Base-by-base conservation (phyloP, 2,329 filamentous ascomycete genomes). In the Aspergillus candidus region DNA sequence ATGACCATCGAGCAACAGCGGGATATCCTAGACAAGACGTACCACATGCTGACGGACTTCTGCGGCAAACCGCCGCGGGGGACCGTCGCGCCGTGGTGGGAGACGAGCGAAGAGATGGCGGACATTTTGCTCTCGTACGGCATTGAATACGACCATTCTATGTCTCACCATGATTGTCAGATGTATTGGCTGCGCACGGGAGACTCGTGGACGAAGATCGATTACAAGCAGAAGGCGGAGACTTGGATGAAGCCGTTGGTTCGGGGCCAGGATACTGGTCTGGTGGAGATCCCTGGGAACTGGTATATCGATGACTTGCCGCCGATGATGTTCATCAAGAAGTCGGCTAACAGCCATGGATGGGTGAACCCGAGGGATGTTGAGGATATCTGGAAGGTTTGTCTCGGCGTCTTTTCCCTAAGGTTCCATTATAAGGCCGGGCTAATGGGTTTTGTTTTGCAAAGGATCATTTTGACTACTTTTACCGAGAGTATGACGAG, bases 1-100 rank as follows among this genome's bases (percentile, higher is more conserved):
- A 86, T 88, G 83, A 84, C 75, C 0, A 61, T 85, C 1, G 84
- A 88, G 58, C 86, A 90, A 66, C 85, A 90, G 62, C 76, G 76
- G 11, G 83, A 86, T 45, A 82, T 90, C 12, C 74, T 91, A 13
- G 84, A 88, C 58, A 88, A 89, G 68, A 87, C 84, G 2, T 88
- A 82, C 65, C 75, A 75, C 17, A 72, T 88, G 68, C 72, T 91
- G 22, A 86, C 80, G 0, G 80, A 86, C 0, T 90, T 90, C 63
- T 78, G 77, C 44, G 81, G 84, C 10, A 88, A 88, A 64, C 83
- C 84, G 0, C 86, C 86, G 0, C 71, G 83, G 1, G 85, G 86
- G 1, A 82, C 76, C 32, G 84, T 88, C 0, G 84, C 84, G 0
- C 86, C 86, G 0, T 89, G 79, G 76, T 89, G 84, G 84, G 84